These are phyloP conservation scores for Russula sp. DNA, from an alignment of 768 basidiomycete genomes.

Conservation along the genomic window DNA sequence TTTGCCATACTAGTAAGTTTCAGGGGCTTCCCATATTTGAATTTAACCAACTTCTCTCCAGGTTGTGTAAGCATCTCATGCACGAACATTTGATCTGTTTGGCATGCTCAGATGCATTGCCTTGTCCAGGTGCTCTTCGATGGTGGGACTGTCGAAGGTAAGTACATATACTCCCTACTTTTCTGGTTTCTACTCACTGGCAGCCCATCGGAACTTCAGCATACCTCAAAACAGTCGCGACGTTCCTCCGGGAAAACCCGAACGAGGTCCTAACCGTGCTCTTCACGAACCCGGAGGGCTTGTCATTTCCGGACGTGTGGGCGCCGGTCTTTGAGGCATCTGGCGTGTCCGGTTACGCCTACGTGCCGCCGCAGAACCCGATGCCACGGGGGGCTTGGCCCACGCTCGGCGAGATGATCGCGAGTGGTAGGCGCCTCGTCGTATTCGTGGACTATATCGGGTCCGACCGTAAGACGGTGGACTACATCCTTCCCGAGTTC, in stretches of 20 bases:
- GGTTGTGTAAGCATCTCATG: too few species aligned
- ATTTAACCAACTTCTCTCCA: too few species aligned
- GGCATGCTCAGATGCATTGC: too few species aligned
- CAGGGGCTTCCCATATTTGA: too few species aligned
- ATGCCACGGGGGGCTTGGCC: conserved; percentile 44
- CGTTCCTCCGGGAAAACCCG: conserved; percentile 33
- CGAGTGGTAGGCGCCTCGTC: conserved; percentile 52
- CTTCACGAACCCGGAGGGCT: conserved; percentile 56
- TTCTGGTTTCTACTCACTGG: too few species aligned
- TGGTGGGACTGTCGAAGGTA: too few species aligned
- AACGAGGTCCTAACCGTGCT: conserved; percentile 61
- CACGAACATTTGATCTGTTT: too few species aligned
- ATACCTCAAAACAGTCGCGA: too few species aligned
- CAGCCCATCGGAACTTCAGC: too few species aligned
- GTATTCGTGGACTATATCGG: conserved; percentile 53
- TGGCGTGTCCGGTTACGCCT: conserved; percentile 39
- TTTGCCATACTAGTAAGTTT: too few species aligned
- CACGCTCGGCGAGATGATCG: conserved; percentile 56
- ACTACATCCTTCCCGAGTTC: conserved; percentile 54
- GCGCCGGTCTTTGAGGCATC: conserved; percentile 45
- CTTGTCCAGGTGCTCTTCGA: too few species aligned
- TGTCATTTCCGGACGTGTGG: conserved; percentile 44
- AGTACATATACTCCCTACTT: too few species aligned
- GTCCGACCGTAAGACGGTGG: conserved; percentile 28
- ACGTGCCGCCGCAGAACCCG: conserved; percentile 40